Conservation (phyloP, 2,329 filamentous ascomycete species). For the Dissoconium aciculare region DNA sequence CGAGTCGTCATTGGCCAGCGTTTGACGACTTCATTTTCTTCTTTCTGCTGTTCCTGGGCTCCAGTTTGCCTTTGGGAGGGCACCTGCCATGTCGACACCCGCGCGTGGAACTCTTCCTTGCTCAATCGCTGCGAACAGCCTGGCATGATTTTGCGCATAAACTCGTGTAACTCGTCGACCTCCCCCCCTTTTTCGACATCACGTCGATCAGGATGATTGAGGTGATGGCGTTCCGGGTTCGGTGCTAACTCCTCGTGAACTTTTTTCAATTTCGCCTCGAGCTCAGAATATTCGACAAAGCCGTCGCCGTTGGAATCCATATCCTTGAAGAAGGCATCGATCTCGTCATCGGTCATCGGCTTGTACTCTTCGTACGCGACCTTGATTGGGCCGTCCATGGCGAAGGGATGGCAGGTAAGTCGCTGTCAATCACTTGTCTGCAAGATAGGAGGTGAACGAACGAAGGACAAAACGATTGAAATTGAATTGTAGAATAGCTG, state of each 20-base stretch:
- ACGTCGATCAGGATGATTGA: constrained; percentile 24
- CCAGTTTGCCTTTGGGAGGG: constrained; percentile 43
- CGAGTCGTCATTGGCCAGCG: constrained; percentile 33
- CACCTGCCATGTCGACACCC: constrained; percentile 46
- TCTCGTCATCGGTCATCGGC: constrained; percentile 34
- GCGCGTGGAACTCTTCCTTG: constrained; percentile 36
- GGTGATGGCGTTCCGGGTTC: constrained; percentile 32
- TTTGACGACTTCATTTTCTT: constrained; percentile 25
- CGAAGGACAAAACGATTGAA: too few species aligned
- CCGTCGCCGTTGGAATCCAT: constrained; percentile 40
- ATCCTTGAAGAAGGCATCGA: constrained; percentile 38
- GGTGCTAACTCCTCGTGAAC: constrained; percentile 39
- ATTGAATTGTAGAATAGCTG: too few species aligned
- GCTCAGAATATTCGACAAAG: constrained; percentile 37
- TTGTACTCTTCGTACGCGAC: constrained; percentile 7
- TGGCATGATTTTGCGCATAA: constrained; percentile 36
- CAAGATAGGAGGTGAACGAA: too few species aligned
- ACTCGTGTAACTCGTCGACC: constrained; percentile 33
- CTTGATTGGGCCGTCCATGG: too few species aligned
- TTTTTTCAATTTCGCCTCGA: constrained; percentile 39
- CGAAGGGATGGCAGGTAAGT: too few species aligned
- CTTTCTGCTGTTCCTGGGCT: constrained; percentile 33
- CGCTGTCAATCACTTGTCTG: too few species aligned
- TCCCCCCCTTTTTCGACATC: constrained; percentile 16
- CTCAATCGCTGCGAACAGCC: constrained; percentile 29